Base-by-base conservation (phyloP, 495 filamentous ascomycete genomes). In the Penicillium steckii region DNA sequence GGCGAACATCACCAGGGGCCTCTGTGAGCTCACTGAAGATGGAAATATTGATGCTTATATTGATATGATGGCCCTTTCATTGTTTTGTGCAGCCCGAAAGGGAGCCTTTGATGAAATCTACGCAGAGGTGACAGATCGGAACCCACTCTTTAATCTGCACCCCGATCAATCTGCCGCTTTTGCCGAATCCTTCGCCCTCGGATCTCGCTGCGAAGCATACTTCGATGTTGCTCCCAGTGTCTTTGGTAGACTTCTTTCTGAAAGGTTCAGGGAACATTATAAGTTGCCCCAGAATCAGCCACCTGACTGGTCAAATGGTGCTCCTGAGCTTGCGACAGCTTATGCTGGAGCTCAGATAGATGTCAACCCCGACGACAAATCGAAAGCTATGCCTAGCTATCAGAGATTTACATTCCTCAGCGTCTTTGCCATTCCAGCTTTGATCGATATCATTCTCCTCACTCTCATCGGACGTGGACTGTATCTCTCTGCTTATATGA, bases 141-240 rank as follows among this genome's bases (percentile, higher is more conserved):
- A 84, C 52, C 80, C 81, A 2, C 62, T 83, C 5, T 80, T 80
- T 57, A 83, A 83, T 61, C 60, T 68, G 22, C 76, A 78, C 37
- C 59, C 76, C 2, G 82, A 85, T 52, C 82, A 85, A 55, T 80
- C 82, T 8, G 82, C 79, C 8, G 78, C 78, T 8, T 84, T 85
- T 54, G 77, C 82, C 7, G 82, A 85, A 56, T 74, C 79, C 0
- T 85, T 84, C 57, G 82, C 80, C 2, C 69, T 82, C 12, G 82
- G 82, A 8, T 82, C 82, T 5, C 79, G 79, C 25, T 85, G 82
- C 52, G 82, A 84, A 32, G 73, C 77, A 1, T 85, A 82, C 53
- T 84, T 85, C 42, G 81, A 80, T 52, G 67, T 82, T 13, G 68
- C 68, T 13, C 79, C 82, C 4, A 79, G 74, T 33, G 68, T 68